Evolutionary conservation across 2,329 filamentous ascomycete species (phyloP).

Genomic region (Colletotrichum plurivorum): DNA sequence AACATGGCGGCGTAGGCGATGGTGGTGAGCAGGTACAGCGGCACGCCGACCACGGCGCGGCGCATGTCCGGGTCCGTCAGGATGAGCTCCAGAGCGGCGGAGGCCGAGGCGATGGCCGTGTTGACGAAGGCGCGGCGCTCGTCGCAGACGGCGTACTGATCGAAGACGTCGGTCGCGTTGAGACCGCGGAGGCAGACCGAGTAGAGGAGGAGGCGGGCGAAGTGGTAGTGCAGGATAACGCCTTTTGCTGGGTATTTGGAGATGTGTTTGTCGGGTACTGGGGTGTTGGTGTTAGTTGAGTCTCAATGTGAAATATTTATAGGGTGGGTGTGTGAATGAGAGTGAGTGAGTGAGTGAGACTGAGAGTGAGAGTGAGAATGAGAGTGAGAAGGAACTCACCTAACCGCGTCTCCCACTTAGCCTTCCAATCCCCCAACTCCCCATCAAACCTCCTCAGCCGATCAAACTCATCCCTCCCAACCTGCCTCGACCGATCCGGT

Average conservation of each 20-base stretch:
- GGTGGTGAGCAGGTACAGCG: slow-evolving; percentile 50
- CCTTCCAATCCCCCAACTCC: slow-evolving; percentile 53
- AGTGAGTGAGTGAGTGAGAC: not conserved
- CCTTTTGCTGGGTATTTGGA: slow-evolving; percentile 64
- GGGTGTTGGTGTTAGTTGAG: not conserved
- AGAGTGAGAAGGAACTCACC: slow-evolving; percentile 42
- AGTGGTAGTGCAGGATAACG: slow-evolving; percentile 64
- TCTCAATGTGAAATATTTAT: too few species aligned
- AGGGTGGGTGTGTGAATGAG: too few species aligned
- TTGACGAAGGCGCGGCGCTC: slow-evolving; percentile 60
- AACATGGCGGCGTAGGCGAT: slow-evolving; percentile 51
- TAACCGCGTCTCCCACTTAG: slow-evolving; percentile 53
- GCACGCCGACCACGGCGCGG: slow-evolving; percentile 48
- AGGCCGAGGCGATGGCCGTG: slow-evolving; percentile 55
- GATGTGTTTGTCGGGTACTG: slow-evolving; percentile 61
- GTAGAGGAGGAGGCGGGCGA: slow-evolving; percentile 64
- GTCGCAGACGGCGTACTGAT: slow-evolving; percentile 58
- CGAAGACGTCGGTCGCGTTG: slow-evolving; percentile 42
- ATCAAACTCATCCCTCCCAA: slow-evolving; percentile 52
- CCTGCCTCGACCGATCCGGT: slow-evolving; percentile 61
- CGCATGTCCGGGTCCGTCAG: slow-evolving; percentile 50
- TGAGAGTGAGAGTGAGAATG: not conserved
- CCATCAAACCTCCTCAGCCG: slow-evolving; percentile 45
- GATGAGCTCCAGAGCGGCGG: slow-evolving; percentile 48
- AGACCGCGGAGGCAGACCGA: slow-evolving; percentile 61